Percentiles rank a stretch among this genome's conserved stretches.
Conservation (phyloP, 495 filamentous ascomycete species). For the Neurospora terricola region DNA sequence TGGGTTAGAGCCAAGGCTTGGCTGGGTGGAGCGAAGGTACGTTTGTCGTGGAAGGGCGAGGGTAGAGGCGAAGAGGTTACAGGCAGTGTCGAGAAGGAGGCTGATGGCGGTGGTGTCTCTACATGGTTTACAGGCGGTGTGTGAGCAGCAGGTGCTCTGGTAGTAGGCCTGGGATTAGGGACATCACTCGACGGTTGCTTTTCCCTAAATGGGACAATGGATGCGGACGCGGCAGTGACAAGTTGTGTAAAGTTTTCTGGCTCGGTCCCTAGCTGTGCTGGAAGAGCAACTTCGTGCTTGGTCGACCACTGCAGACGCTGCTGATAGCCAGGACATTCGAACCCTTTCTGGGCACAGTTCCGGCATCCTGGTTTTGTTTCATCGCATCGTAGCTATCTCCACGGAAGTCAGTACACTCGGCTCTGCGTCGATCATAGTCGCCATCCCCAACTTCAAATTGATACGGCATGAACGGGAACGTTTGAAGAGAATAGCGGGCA, state of each 20-base stretch:
- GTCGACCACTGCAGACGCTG: constrained; percentile 28
- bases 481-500: neutral
- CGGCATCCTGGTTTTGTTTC: constrained; percentile 21
- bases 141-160: neutral
- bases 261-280: constrained; percentile 3
- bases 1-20: constrained; percentile 7
- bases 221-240: constrained; percentile 21
- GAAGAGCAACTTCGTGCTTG: constrained; percentile 19
- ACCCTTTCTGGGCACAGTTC: constrained; percentile 22
- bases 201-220: constrained; percentile 6
- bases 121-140: neutral
- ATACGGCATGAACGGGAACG: neutral
- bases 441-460: neutral
- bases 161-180: neutral
- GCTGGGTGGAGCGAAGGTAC: neutral
- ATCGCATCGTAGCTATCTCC: constrained; percentile 22
- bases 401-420: neutral
- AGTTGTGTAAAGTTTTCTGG: constrained; percentile 25
- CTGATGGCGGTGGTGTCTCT: constrained; percentile 1
- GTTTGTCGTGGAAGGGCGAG: neutral
- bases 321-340: constrained; percentile 25
- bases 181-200: neutral
- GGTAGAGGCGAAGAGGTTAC: constrained; percentile 2
- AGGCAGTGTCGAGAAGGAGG: neutral
- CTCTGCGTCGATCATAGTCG: neutral